Conservation (phyloP, 2,329 filamentous ascomycete genomes). For the Lanzia echinophila region DNA sequence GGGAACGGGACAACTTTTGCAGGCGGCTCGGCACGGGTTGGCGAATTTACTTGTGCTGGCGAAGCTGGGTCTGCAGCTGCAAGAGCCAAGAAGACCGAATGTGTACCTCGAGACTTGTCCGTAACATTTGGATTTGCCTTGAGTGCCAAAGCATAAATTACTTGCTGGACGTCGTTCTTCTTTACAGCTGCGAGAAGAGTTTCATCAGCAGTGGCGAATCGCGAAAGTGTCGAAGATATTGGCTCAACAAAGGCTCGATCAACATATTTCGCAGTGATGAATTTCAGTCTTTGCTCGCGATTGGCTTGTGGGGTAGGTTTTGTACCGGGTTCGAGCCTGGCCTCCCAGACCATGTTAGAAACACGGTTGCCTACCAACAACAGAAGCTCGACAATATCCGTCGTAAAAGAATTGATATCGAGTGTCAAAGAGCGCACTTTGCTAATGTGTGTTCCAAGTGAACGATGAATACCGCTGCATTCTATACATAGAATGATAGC, state of each 20-base stretch:
- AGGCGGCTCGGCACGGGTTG: slow-evolving; percentile 34
- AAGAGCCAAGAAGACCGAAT: slow-evolving; percentile 83
- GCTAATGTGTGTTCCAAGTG: slow-evolving; percentile 93
- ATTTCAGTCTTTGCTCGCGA: slow-evolving; percentile 84
- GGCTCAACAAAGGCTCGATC: slow-evolving; percentile 76
- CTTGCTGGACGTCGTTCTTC: slow-evolving; percentile 89
- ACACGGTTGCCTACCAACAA: slow-evolving; percentile 88
- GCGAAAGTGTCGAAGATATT: slow-evolving; percentile 66
- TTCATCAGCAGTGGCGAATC: slow-evolving; percentile 75
- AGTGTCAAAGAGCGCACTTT: slow-evolving; percentile 93
- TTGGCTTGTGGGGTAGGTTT: slow-evolving; percentile 75
- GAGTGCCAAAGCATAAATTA: slow-evolving; percentile 83
- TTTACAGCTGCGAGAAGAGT: slow-evolving; percentile 89
- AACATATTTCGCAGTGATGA: slow-evolving; percentile 93
- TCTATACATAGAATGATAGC: slow-evolving; percentile 96
- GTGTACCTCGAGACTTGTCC: slow-evolving; percentile 82
- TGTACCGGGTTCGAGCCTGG: slow-evolving; percentile 60
- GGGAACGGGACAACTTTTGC: slow-evolving; percentile 65
- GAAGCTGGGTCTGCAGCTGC: slow-evolving; percentile 87
- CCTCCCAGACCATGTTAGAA: slow-evolving; percentile 96
- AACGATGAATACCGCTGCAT: slow-evolving; percentile 95
- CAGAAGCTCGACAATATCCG: slow-evolving; percentile 91
- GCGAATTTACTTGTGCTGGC: slow-evolving; percentile 47
- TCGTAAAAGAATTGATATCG: slow-evolving; percentile 92
- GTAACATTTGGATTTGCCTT: slow-evolving; percentile 79